Base-by-base conservation (phyloP, 2,329 filamentous ascomycete genomes). In the Bipolaris sorokiniana region DNA sequence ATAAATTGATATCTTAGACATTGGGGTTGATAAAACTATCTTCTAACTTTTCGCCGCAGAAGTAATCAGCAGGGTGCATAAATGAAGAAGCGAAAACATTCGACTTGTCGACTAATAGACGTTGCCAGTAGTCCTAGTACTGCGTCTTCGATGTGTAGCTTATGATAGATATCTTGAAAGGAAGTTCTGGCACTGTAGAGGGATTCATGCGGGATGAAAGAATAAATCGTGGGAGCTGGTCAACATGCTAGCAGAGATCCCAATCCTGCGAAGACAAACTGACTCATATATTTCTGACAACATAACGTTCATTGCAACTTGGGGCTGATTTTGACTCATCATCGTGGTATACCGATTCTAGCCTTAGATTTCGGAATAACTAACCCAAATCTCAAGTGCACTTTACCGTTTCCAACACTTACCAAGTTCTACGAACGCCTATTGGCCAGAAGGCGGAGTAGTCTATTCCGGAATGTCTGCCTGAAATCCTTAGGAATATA, bases 381-480 rank as follows among this genome's bases (percentile, higher is more conserved):
- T 50, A 54, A 16, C 11, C 54, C n/a, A 46, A 5, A 15, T 15
- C n/a, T 26, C 16, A 41, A 28, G 28, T 7, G 11, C 48, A 33
- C 52, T 44, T 48, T 48, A n/a, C 56, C 33, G 6, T 40, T 45
- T 48, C 5, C 9, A 46, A 54, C 34, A 16, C 23, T 56, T 51
- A 57, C 54, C 41, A 46, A 51, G 54, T 36, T 53, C 50, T 34
- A 33, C 36, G 22, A 57, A 54, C 20, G 54, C 57, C 54, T 49
- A 60, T 60, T 53, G 57, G 49, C 20, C 15, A 11, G 7, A 22
- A 6, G 31, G 20, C 16, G 11, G 37, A 33, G 23, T 23, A 20
- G 16, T 37, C 23, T 40, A 54, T 34, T 54, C 57, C 57, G 57
- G 36, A 22, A 26, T 42, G 28, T 28, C 28, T 46, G 34, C 51